Base-by-base conservation (phyloP, 768 basidiomycete species). In the Agaricus blazei region DNA sequence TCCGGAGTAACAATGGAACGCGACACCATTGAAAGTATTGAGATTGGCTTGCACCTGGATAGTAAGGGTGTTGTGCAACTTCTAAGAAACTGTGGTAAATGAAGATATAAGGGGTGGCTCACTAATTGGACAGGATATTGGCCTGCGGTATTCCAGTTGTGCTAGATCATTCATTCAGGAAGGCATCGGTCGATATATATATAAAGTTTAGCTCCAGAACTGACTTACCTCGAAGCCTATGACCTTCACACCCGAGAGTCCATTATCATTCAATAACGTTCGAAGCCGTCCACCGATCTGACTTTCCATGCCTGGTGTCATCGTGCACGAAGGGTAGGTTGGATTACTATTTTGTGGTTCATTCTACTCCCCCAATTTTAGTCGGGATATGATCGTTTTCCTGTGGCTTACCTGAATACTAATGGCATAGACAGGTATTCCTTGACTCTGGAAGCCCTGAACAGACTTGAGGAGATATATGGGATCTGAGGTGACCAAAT, bases 1-100 rank as follows among this genome's bases (percentile, higher is more conserved):
- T 1, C 87, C 87, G 8, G 67, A 71, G 55, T 91, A 89, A 61
- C 89, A 89, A 64, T 90, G 87, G 64, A 88, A 90, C 0, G 83
- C 71, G 11, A 83, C 85, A 3, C 88, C 88, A 14, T 76, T 72
- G 54, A 87, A 86, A 0, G 82, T 73, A 57, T 67, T 76, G 2
- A 69, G 72, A 4, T 79, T 80, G 45, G 78, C 72, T 63, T 84
- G 74, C 80, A 88, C 83, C 79, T 70, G 51, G 23, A 37, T n/a
- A n/a, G n/a, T n/a, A n/a, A n/a, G n/a, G 29, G 15, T 7, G 15
- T 55, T 3, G 12, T 12, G 26, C n/a, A 34, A 50, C 7, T n/a
- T 48, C 5, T 9, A 52, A 11, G 29, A n/a, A 24, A 41, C 14
- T 23, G 14, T n/a, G 9, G 38, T 27, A 11, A 5, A 46, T 29